Evolutionary conservation across 1,139 yeast genomes (phyloP), one percentile per base, ranked within the genome.

Genomic region (Eremothecium gossypii): DNA sequence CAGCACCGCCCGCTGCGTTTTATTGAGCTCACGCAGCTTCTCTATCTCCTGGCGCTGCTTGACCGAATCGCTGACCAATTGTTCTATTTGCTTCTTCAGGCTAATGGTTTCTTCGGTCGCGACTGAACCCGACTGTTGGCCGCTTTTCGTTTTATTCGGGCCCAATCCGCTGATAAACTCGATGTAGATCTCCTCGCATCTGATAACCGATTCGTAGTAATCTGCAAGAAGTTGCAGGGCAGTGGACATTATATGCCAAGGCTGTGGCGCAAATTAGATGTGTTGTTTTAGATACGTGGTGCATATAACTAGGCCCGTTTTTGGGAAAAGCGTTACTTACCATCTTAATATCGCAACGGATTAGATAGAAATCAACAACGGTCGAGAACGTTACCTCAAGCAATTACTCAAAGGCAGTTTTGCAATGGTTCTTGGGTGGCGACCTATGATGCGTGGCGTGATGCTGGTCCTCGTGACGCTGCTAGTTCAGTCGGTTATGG

Each of bases 61-160:
- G 14, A 61, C 61, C 29, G 61, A 46, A 38, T 63, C 63, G 29
- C 55, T 49, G 1, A 56, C 49, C 12, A 60, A 47, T 31, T 59
- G 63, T 7, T 59, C 50, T n/a, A 64, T 54, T 39, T 64, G 68
- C 9, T 58, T 58, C 30, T 64, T 61, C 14, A 66, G 47, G 17
- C 49, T 42, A 12, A 57, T 45, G 36, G 55, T 51, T 30, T 55
- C 60, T 17, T 50, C 45, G 20, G 47, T 47, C 8, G 49, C 40
- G 27, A 42, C 38, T n/a, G 39, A 33, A 14, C 40, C 40, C 12
- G 38, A 20, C 13, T 38, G 33, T 12, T 39, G 33, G 27, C 34
- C 36, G 9, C 31, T 39, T 28, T 30, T 34, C 12, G 39, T 30
- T 6, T 34, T 29, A 9, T 10, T 34, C 4, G 4, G 27, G 4